Evolutionary conservation across 805 yeast species (phyloP), one percentile per base, ranked within the genome.

Genomic region (Cyberlindnera bimundalis): DNA sequence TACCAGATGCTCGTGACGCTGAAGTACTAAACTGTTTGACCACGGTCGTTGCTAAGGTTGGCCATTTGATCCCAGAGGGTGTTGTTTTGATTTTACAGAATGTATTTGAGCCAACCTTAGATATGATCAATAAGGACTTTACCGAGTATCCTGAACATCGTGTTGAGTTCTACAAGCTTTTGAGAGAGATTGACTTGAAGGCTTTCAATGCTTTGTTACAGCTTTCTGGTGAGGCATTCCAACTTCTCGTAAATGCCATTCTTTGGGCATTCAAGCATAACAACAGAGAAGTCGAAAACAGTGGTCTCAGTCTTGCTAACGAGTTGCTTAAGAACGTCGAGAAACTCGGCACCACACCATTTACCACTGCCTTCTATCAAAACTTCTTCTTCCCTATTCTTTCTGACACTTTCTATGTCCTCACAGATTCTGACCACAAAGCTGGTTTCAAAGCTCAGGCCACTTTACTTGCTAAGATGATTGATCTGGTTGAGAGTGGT

Each of bases 221-320:
- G 62, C 74, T 93, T 49, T 95, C 97, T 9, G 91, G 95, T 3
- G 89, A 80, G 48, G 95, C 96, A 18, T 91, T 93, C 74, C 89
- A 85, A 59, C 76, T 88, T 44, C 83, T 93, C 42, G 80, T 93
- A 45, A 91, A 89, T 65, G 95, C 98, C 3, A 90, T 96, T 33
- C 71, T 93, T 57, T 93, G 99, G 99, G 97, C 98, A 0, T 86
- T 93, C 64, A 91, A 93, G 66, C 99, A 93, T 64, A 93, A 90
- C 58, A 90, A 93, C 65, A 80, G 98, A 62, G 98, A 91, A 41
- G 97, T 93, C 41, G 99, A 93, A 64, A 90, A 84, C 48, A 82
- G 82, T 40, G 99, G 99, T 20, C 75, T 93, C 53, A 77, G 82
- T 29, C 73, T 93, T 49, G 86, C 93, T 25, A 72, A 84, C 42